Base-by-base conservation (phyloP, 2,329 filamentous ascomycete species). In the Arthrobotrys entomopaga region DNA sequence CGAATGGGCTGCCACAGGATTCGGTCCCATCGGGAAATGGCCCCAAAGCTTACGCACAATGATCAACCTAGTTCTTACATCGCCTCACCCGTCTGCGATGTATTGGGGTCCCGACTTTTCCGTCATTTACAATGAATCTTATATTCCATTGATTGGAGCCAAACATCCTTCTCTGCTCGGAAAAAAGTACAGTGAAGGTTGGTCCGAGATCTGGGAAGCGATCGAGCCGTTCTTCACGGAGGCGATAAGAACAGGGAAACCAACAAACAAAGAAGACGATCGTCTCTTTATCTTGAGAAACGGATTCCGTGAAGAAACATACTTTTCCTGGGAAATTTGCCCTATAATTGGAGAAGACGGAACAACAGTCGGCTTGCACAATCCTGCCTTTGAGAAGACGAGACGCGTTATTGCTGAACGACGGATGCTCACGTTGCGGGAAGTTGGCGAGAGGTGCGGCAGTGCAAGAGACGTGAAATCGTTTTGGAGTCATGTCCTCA, bases 21-120 rank as follows among this genome's bases (percentile, higher is more conserved):
- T 95, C 0, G 91, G 92, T 0, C 90, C 91, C 0, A 92, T 95
- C 19, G 89, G 91, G 76, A 82, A 84, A 54, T 96, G 91, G 91
- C 83, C 86, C 0, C 82, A 86, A 29, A 90, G 93, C 77, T 82
- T 95, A 56, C 86, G 92, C 63, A 87, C 88, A 76, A 91, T 93
- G 88, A 89, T 90, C 57, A 94, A 93, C 80, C 82, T 94, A 49
- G 88, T 96, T 77, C 93, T 95, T 90, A 89, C 87, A 13, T 90
- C 87, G 70, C 90, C 90, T 10, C 88, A 92, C 79, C 89, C 90
- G 0, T 87, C 89, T 3, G 89, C 90, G 6, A 87, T 93, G 84
- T 94, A 93, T 80, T 94, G 91, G 91, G 91, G 91, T 0, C 83
- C 85, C 1, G 88, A 93, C 11, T 83, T 87, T 43, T 86, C 89